Base-by-base conservation (phyloP, 192 early-diverging fungal species). In the Geosiphon pyriformis region DNA sequence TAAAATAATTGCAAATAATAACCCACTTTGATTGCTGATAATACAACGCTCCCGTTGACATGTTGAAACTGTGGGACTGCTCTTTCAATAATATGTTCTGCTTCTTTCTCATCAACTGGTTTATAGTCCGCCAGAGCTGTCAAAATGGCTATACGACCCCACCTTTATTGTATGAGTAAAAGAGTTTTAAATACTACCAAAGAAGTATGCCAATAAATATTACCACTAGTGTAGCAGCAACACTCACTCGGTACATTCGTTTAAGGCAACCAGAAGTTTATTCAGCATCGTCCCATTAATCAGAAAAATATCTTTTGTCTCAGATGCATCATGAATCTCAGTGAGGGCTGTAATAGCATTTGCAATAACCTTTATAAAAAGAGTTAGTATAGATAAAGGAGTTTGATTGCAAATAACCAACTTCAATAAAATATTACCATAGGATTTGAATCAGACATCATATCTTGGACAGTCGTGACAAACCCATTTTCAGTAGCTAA, bases 111-210 rank as follows among this genome's bases (percentile, higher is more conserved):
- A 61, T 89, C 87, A 42, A 74, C 55, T 33, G 93, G 92, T 46
- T 74, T 73, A 70, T 95, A 96, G 18, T 88, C 85, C 18, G 84
- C 84, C 49, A 96, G 72, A 0, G 91, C 86, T 59, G 92, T 89
- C 6, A 98, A 78, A 64, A 99, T 96, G 48, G 92, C 88, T 59
- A 96, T 94, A 71, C 98, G 94, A 49, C 96, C 95, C 96, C 96
- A 99, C 42, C 65, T 67, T 70, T 82, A 82, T 67, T 22, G 68
- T 29, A 33, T 1, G 4, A 72, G 37, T 42, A 58, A 74, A 59
- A 29, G 26, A 3, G 32, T 75, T n/a, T n/a, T n/a, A n/a, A n/a
- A n/a, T n/a, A n/a, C n/a, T n/a, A n/a, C n/a, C n/a, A n/a, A n/a
- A n/a, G n/a, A n/a, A n/a, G n/a, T n/a, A n/a, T n/a, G n/a, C n/a